phyloP scores from a whole-genome alignment of 2,329 filamentous ascomycete species.

The Fusarium burgessii region DNA sequence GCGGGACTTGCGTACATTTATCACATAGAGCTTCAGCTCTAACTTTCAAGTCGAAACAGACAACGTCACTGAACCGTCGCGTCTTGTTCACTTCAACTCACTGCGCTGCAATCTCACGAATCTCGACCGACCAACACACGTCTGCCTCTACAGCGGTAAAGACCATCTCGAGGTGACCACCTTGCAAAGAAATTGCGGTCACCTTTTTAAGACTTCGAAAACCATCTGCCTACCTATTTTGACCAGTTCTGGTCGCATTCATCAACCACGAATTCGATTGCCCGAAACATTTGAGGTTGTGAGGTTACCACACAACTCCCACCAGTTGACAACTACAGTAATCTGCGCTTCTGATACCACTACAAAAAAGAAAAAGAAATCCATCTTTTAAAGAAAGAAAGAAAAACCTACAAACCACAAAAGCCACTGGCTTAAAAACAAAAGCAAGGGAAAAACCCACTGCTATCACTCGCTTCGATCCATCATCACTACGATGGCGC shows the following conservation, averaged over 20 bases:
- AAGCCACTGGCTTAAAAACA: neutral
- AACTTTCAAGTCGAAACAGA: neutral
- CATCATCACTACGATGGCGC: constrained; percentile 49
- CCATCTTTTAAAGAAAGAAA: neutral
- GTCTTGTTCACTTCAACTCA: constrained; percentile 5
- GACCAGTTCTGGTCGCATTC: neutral
- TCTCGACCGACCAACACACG: constrained; percentile 7
- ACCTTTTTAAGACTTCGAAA: neutral
- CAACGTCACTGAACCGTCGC: constrained; percentile 7
- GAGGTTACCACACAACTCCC: constrained; percentile 5
- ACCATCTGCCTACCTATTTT: neutral
- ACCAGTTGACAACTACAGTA: neutral
- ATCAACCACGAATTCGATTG: constrained; percentile 3
- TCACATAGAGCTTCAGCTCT: neutral
- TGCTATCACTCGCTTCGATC: neutral
- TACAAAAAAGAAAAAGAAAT: neutral
- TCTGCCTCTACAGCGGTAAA: constrained; percentile 7
- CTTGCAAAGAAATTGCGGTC: neutral
- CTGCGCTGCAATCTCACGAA: constrained; percentile 9
- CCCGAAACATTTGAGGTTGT: neutral
- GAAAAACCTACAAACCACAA: neutral
- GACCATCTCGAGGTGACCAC: neutral
- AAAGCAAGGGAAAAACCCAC: neutral
- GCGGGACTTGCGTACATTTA: neutral
- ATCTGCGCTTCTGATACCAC: constrained; percentile 18